A percentile compares a stretch with the other conserved stretches of the same genome.
These are phyloP conservation scores for Metarhizium robertsii DNA, from an alignment of 2,329 filamentous ascomycete species.

Conservation along the genomic window DNA sequence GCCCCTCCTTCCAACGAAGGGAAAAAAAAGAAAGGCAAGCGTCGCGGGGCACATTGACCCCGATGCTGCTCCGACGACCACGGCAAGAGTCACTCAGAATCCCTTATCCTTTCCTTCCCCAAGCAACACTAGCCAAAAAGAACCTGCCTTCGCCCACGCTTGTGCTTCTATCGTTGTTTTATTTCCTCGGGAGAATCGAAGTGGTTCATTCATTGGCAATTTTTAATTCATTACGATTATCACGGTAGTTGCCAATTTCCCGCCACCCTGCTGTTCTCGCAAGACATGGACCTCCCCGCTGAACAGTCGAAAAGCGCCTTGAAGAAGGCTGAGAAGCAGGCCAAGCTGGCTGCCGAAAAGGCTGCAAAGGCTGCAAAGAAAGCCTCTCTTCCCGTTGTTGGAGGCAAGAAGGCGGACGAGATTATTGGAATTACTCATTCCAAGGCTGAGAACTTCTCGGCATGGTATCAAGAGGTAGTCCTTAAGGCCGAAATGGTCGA, in stretches of 20 bases:
- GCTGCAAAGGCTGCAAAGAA: conserved; percentile 54
- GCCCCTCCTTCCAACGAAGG: conserved; percentile 9
- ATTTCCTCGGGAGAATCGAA: neutral
- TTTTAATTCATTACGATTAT: neutral
- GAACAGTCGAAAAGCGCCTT: conserved; percentile 50
- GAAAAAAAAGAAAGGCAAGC: conserved; percentile 2
- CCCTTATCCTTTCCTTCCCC: neutral
- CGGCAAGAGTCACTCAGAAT: conserved; percentile 4
- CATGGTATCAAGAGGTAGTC: conserved; percentile 97
- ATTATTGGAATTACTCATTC: conserved; percentile 82
- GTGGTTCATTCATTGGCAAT: neutral
- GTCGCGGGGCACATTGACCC: conserved; percentile 10
- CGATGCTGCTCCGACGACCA: neutral
- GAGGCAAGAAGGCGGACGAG: conserved; percentile 52
- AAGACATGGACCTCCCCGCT: conserved; percentile 20
- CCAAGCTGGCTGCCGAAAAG: conserved; percentile 51
- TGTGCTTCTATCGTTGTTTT: neutral
- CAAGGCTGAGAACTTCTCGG: conserved; percentile 79
- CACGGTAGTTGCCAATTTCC: neutral
- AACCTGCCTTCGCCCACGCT: neutral
- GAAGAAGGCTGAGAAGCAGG: conserved; percentile 58
- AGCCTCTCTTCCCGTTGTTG: conserved; percentile 37
- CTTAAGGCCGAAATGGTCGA: conserved; percentile 96
- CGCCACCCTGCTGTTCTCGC: neutral
- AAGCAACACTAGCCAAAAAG: neutral